Evolutionary conservation across 129 eudicot genomes (phyloP).

Genomic region (Flaveria robusta): DNA sequence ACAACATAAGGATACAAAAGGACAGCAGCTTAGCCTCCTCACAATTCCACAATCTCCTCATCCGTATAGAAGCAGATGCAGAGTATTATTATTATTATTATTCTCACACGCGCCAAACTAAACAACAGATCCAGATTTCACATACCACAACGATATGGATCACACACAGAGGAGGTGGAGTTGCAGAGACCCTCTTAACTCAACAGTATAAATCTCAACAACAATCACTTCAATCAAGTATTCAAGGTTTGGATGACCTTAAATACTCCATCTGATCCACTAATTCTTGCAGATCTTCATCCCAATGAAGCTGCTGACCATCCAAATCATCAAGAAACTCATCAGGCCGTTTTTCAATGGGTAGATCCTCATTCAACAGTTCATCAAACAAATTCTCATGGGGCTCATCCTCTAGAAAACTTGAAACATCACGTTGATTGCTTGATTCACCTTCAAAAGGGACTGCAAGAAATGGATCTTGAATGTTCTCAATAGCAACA

Average conservation of each 20-base stretch:
- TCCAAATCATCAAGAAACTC: constrained; percentile 58
- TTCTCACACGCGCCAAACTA: not conserved
- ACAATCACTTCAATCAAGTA: constrained; percentile 14
- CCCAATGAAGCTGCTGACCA: constrained; percentile 61
- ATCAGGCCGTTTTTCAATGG: constrained; percentile 32
- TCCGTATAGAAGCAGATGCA: constrained; percentile 33
- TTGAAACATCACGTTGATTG: constrained; percentile 25
- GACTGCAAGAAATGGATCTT: constrained; percentile 50
- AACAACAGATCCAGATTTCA: constrained; percentile 3
- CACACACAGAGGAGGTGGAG: constrained; percentile 31
- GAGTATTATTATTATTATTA: not conserved
- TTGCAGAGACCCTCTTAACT: constrained; percentile 35
- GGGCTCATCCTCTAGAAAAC: constrained; percentile 34
- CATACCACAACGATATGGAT: constrained; percentile 15
- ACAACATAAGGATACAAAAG: constrained; percentile 44
- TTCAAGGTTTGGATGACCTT: constrained; percentile 40
- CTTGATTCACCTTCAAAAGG: constrained; percentile 49
- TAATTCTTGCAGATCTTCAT: constrained; percentile 67
- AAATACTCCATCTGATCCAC: constrained; percentile 75
- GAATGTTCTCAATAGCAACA: constrained; percentile 27
- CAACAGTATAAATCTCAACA: constrained; percentile 20
- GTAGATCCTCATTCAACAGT: constrained; percentile 47
- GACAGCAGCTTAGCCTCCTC: constrained; percentile 41
- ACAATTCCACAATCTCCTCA: constrained; percentile 48
- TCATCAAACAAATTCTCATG: constrained; percentile 60